Base-by-base conservation (phyloP, 257 asterid species). In the Henckelia pumila region DNA sequence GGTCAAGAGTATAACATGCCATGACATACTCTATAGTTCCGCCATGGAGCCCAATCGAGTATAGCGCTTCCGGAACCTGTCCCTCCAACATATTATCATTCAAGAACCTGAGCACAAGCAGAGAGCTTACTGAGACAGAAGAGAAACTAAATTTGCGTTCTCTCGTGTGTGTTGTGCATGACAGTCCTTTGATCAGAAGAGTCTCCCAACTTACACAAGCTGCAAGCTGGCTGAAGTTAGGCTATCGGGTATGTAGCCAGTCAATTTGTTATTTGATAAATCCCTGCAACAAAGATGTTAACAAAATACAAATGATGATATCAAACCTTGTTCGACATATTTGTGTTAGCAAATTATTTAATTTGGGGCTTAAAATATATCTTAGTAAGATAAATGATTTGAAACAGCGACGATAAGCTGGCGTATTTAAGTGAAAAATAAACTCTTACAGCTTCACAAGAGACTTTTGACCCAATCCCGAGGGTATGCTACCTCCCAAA, bases 41-140 rank as follows among this genome's bases (percentile, higher is more conserved):
- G 66, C 99, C 98, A 60, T 84, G 99, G 67, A 94, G 91, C 30
- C 98, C 99, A 72, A 94, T 75, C 9, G 98, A 88, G 64, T 84
- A 89, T 65, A 94, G 91, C 53, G 84, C 92, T 80, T 83, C 91
- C 0, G 98, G 95, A 32, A 94, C 99, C 80, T 70, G 88, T 22
- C 99, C 98, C 78, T 79, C 88, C 77, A 94, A 78, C 60, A 69
- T 75, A 77, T 94, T 94, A 61, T 73, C 85, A 65, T 94, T 88
- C 89, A 94, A 77, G 58, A 84, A 56, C 81, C 95, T 88, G 80
- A 67, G 24, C 24, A 76, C 29, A 49, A 33, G 64, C 57, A 60
- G 56, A 53, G 73, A 30, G 73, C 8, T 13, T n/a, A 21, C 4
- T 35, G 17, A 70, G 29, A 65, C 47, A 8, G 58, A 44, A 69